Conservation (phyloP, 1,139 yeast species). For the Magnusiomyces paraingens region DNA sequence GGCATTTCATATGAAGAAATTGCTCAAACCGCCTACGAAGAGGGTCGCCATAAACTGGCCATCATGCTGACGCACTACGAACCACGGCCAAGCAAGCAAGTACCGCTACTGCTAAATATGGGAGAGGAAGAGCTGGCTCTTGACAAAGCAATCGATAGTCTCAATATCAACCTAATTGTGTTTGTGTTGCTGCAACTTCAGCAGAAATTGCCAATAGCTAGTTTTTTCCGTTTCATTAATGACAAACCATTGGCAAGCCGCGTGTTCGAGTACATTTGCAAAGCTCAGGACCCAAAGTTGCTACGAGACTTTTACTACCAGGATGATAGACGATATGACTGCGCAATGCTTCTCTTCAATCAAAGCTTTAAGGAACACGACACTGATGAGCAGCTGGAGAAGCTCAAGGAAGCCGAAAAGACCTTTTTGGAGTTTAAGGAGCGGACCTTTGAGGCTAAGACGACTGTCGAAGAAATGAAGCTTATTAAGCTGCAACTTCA, state of each 20-base stretch:
- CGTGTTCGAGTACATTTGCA: conserved; percentile 40
- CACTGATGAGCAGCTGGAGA: conserved; percentile 20
- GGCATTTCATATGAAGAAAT: conserved; percentile 57
- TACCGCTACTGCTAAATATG: conserved; percentile 59
- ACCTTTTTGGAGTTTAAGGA: conserved; percentile 27
- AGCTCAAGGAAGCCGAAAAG: conserved; percentile 26
- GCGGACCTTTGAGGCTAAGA: conserved; percentile 27
- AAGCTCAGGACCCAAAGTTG: conserved; percentile 29
- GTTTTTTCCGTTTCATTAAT: conserved; percentile 49
- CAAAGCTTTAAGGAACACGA: conserved; percentile 24
- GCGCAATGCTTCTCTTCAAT: conserved; percentile 38
- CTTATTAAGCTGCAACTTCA: conserved; percentile 48
- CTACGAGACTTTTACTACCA: conserved; percentile 53
- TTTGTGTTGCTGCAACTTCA: conserved; percentile 52
- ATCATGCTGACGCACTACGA: conserved; percentile 61
- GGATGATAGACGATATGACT: conserved; percentile 47
- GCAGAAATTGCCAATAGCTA: conserved; percentile 44
- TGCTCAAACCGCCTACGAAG: conserved; percentile 68
- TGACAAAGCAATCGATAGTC: conserved; percentile 58
- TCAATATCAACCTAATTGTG: conserved; percentile 57
- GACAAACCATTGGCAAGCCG: conserved; percentile 40
- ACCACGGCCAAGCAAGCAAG: conserved; percentile 55
- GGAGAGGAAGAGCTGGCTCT: conserved; percentile 71
- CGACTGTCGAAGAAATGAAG: conserved; percentile 45
- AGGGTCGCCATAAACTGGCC: conserved; percentile 70